Evolutionary conservation across 495 filamentous ascomycete species (phyloP), one percentile per base, ranked within the genome.

Genomic region (Podospora fimiseda): DNA sequence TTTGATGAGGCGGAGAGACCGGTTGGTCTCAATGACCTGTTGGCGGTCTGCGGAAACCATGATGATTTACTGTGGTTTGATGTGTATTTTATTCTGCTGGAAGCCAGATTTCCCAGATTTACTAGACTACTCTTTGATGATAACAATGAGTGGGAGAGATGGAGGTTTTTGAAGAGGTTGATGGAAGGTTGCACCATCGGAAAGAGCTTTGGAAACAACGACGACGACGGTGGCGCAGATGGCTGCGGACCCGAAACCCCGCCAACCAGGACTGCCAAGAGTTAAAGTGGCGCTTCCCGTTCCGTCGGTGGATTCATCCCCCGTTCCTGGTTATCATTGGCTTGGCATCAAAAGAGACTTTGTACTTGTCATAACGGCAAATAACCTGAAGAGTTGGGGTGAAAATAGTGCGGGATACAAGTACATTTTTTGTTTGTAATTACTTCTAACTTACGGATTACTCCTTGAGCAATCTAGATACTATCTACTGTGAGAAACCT

Each of bases 1-100:
- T 70, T 88, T 89, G 75, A 96, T 88, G 43, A 78, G 84, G 48
- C 90, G 83, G 51, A 95, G 80, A 59, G 90, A 92, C 73, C 89
- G 79, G 71, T 90, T 90, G 71, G 83, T 82, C 78, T 74, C 74
- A 18, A 78, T 76, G 60, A 75, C 66, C 38, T 64, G 62, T 52
- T 76, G 74, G 48, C 74, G 74, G 40, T 75, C 71, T 39, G 61
- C 60, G 24, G 70, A 69, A 22, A 72, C 69, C 72, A 74, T 77
- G 46, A 14, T 52, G n/a, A n/a, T n/a, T n/a, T n/a, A n/a, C n/a
- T n/a, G n/a, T 24, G 23, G 15, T 50, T 16, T 4, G 20, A 15
- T 24, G 21, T 21, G 6, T 33, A 33, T 33, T 33, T 33, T 33
- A 6, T 5, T 33, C 6, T 33, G 27, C 5, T 33, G 27, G n/a